Evolutionary conservation across 345 rosid genomes (phyloP), one percentile per base, ranked within the genome.

Genomic region (Dovyalis caffra): DNA sequence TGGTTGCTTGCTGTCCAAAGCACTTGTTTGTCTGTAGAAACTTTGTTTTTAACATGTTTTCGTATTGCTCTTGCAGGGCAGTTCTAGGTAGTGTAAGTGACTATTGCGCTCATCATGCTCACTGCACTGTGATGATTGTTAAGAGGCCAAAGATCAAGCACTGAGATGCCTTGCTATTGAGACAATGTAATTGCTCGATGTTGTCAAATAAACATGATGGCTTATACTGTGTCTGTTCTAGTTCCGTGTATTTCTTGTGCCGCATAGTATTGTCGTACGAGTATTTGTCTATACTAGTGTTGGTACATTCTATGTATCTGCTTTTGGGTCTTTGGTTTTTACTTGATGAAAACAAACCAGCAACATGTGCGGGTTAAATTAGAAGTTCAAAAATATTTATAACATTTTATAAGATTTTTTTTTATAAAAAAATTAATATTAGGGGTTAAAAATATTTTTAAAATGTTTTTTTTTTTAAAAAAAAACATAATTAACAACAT

Each of bases 51-150:
- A 53, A 68, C 73, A 23, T 16, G 64, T 20, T 33, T 8, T 16
- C 33, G n/a, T 10, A 12, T 23, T 64, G 33, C 63, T 74, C 26
- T 53, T 77, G 74, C 91, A 95, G 99, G 96, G 94, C 97, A 53
- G 92, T 95, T 78, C 86, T 93, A 34, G 99, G 98, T n/a, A 95
- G 99, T 38, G 97, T 90, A 71, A 95, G 98, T 62, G 99, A 95
- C 78, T 93, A 95, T 76, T 93, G 96, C 69, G 82, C 97, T 77
- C 99, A 95, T 78, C 99, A 95, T 80, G 99, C 97, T 80, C 99
- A 95, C 73, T 95, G 98, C 89, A 81, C 89, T 1, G 98, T 91
- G 79, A 88, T 93, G 98, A 88, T 95, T 64, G 98, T 91, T 75
- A 95, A 95, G 95, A 95, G 31, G 92, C 99, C 99, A 43, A 93